Evolutionary conservation across 495 filamentous ascomycete species (phyloP).

Genomic region (Neurospora sp.): DNA sequence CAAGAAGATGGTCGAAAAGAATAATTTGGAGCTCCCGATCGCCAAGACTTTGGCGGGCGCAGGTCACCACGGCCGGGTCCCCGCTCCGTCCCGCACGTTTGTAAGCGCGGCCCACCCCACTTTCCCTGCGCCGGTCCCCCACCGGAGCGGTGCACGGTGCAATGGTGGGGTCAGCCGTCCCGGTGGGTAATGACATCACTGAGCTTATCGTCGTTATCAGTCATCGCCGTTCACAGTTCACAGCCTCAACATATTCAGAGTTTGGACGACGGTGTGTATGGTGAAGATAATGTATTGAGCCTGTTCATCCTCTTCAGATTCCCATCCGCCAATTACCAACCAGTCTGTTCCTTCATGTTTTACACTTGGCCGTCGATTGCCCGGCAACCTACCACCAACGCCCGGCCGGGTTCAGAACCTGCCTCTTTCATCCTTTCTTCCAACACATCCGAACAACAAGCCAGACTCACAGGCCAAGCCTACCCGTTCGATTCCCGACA

Average conservation of each 20-base stretch:
- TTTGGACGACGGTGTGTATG: background rate
- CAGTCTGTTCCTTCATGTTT: background rate
- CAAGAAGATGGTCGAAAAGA: background rate
- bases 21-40: background rate
- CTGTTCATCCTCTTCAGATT: background rate
- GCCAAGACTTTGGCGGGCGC: background rate
- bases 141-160: background rate
- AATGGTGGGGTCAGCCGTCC: background rate
- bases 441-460: background rate
- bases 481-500: background rate
- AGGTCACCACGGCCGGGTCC: background rate
- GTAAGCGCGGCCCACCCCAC: background rate
- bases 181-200: background rate
- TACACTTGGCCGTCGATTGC: background rate
- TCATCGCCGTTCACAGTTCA: background rate
- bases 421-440: background rate
- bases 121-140: background rate
- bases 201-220: background rate
- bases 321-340: background rate
- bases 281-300: background rate
- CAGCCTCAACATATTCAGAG: background rate
- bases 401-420: background rate
- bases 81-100: background rate
- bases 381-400: background rate
- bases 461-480: background rate